Base-by-base conservation (phyloP, 805 yeast genomes). In the Candida stauntonica region DNA sequence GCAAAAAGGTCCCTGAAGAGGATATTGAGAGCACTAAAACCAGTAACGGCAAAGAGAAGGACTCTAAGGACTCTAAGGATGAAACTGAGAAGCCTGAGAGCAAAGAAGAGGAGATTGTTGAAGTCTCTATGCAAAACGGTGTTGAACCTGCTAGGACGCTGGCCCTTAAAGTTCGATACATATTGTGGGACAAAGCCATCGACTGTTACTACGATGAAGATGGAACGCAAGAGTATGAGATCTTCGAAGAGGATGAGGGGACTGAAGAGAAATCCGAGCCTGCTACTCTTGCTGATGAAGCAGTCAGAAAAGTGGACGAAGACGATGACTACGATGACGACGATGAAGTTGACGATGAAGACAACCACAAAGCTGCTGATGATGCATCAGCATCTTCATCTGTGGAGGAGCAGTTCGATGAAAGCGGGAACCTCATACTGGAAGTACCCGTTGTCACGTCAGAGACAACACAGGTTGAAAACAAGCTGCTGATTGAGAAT, bases 111-210 rank as follows among this genome's bases (percentile, higher is more conserved):
- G 61, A 67, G 24, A 57, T 58, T 40, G 65, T 59, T 26, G 63
- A 66, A 45, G 52, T 66, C 48, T 41, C 65, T 35, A 73, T 54
- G 17, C 44, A 52, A n/a, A 46, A 64, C 21, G 78, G 78, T 2
- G 46, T 59, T 8, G 67, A 64, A 12, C 67, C 75, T 7, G 63
- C 75, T 1, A 67, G 81, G 56, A 63, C 78, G 58, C 45, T 83
- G 29, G 81, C 87, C 5, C 63, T 82, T 33, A 82, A 76, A 45
- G 61, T 82, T 17, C 65, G 91, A 46, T 82, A 81, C 48, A 68
- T 82, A 11, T 62, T 84, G 17, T 84, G 86, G 77, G 89, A 83
- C 50, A 78, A 75, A 54, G 88, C 82, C 16, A 68, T 78, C 8
- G 81, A 77, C 51, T 63, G 54, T 45, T 66, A 59, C 47, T 71